Percentiles rank a stretch among this genome's conserved stretches.
Evolutionary conservation across 176 grass and related monocot species (phyloP).

Genomic region (Oryza brachyantha): DNA sequence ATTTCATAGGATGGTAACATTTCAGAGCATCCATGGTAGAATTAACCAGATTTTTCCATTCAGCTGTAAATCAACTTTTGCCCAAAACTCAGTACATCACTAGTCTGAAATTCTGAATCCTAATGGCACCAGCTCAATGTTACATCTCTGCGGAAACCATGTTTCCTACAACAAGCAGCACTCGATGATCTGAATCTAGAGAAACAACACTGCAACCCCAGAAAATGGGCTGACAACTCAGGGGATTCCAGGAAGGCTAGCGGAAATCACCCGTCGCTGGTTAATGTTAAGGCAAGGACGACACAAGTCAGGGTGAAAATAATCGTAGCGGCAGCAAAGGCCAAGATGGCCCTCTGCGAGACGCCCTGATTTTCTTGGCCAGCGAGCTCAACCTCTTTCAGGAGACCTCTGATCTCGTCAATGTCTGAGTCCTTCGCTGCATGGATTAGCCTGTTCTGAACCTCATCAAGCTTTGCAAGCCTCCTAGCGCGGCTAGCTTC

Average conservation of each 20-base stretch:
- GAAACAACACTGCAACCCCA: background rate
- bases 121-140: background rate
- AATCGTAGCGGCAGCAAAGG: constrained; percentile 56
- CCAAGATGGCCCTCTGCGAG: constrained; percentile 47
- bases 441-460: constrained; percentile 54
- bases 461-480: constrained; percentile 65
- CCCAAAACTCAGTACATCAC: background rate
- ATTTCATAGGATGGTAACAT: too few species aligned
- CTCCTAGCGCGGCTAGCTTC: constrained; percentile 51
- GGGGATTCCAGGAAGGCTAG: background rate
- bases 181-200: background rate
- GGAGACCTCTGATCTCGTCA: constrained; percentile 56
- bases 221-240: constrained; percentile 6
- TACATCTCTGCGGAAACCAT: background rate
- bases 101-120: background rate
- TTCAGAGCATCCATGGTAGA: background rate
- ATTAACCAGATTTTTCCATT: background rate
- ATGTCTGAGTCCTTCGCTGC: constrained; percentile 83
- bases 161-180: constrained; percentile 8
- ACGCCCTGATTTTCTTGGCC: constrained; percentile 58
- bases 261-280: constrained; percentile 72
- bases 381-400: constrained; percentile 68
- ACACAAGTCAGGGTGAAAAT: constrained; percentile 61
- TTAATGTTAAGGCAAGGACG: constrained; percentile 60
- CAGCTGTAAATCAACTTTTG: background rate